Evolutionary conservation across 73 alveolate species (phyloP).

Genomic region (Stentor roeselii): DNA sequence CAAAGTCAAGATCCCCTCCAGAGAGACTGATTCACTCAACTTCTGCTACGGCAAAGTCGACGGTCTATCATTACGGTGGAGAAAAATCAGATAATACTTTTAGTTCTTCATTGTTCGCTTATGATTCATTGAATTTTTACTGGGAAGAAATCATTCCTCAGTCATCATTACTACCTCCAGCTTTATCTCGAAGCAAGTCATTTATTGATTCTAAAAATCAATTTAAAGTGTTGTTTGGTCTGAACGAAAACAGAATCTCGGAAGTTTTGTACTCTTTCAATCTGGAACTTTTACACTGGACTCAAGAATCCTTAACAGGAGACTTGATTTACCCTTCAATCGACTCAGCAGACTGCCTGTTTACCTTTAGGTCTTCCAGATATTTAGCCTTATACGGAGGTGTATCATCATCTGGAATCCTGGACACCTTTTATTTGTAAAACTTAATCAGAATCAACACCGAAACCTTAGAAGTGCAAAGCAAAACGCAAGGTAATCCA

Average conservation of each 20-base stretch:
- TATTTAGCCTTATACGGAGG: neutral
- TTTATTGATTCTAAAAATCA: neutral
- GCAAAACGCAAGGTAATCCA: neutral
- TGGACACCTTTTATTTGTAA: neutral
- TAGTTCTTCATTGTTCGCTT: too few species aligned
- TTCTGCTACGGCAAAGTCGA: too few species aligned
- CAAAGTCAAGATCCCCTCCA: too few species aligned
- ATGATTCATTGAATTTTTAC: too few species aligned
- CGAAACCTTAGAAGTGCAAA: neutral
- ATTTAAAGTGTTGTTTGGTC: neutral
- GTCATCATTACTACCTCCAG: neutral
- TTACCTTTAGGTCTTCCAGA: too few species aligned
- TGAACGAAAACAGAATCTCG: too few species aligned
- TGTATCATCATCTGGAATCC: neutral
- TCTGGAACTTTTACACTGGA: neutral
- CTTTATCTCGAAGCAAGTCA: too few species aligned
- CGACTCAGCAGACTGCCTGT: neutral
- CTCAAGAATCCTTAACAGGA: neutral
- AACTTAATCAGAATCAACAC: neutral
- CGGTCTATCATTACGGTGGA: too few species aligned
- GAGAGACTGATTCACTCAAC: too few species aligned
- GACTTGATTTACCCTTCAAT: neutral
- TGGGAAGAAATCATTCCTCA: neutral
- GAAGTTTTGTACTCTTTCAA: neutral
- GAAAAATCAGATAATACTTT: too few species aligned